Evolutionary conservation across 2,329 filamentous ascomycete genomes (phyloP).

Genomic region (Colletotrichum acutatum): DNA sequence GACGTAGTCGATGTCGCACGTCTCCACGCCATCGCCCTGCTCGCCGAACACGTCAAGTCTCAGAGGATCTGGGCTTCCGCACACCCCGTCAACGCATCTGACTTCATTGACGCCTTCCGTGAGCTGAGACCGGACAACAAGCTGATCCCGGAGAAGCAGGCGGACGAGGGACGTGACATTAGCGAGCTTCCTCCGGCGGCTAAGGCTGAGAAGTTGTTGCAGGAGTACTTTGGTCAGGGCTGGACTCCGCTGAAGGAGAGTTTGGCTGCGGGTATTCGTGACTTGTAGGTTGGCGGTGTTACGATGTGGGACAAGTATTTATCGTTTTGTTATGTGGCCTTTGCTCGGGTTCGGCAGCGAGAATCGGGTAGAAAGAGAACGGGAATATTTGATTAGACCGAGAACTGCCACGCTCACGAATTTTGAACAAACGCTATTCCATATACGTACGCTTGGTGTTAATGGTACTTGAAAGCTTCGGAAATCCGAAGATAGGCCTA

Average conservation of each 20-base stretch:
- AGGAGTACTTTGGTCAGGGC: constrained; percentile 27
- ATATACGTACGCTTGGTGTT: no score
- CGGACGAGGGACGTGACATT: constrained; percentile 19
- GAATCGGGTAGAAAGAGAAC: background rate
- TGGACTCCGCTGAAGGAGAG: constrained; percentile 27
- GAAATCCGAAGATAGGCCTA: no score
- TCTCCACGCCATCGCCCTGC: constrained; percentile 62
- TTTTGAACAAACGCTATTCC: no score
- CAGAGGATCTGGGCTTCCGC: constrained; percentile 67
- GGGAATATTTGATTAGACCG: no score
- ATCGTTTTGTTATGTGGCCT: no score
- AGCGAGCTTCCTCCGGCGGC: constrained; percentile 28
- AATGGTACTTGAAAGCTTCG: no score
- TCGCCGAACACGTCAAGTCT: constrained; percentile 54
- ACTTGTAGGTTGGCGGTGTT: constrained; percentile 13
- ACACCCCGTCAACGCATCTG: constrained; percentile 32
- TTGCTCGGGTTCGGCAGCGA: no score
- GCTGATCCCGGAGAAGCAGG: constrained; percentile 24
- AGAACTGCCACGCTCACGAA: background rate
- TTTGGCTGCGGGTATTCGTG: constrained; percentile 26
- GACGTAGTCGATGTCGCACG: constrained; percentile 60
- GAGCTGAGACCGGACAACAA: constrained; percentile 32
- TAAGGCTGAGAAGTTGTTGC: constrained; percentile 24
- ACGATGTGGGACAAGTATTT: no score
- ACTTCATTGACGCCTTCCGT: constrained; percentile 19